phyloP scores from a whole-genome alignment of 441 rosid genomes.

The Pelargonium citronellum region DNA sequence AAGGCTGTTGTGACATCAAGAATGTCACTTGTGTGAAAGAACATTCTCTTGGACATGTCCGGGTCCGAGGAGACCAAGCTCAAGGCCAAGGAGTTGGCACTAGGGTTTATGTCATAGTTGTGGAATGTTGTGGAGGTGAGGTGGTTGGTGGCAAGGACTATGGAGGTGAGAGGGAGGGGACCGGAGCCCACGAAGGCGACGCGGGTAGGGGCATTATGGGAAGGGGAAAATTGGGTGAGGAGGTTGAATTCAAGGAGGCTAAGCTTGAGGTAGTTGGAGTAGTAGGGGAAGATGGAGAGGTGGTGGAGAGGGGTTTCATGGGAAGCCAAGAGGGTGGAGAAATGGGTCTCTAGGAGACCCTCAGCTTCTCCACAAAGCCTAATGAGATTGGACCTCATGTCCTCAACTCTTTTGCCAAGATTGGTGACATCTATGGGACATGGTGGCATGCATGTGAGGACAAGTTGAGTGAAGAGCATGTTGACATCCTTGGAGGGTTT shows the following conservation, averaged over 20 bases:
- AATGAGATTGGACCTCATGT: conserved; percentile 63
- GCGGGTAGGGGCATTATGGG: conserved; percentile 32
- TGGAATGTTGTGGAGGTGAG: conserved; percentile 50
- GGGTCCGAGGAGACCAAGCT: conserved; percentile 45
- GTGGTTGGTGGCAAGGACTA: conserved; percentile 60
- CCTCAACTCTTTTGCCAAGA: conserved; percentile 43
- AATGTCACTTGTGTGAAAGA: conserved; percentile 57
- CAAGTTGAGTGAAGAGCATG: conserved; percentile 71
- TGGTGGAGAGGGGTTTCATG: conserved; percentile 63
- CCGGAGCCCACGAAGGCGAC: conserved; percentile 89
- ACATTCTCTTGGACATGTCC: conserved; percentile 58
- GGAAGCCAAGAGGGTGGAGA: conserved; percentile 53
- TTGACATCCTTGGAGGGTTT: conserved; percentile 74
- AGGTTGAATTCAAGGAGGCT: conserved; percentile 61
- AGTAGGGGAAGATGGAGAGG: conserved; percentile 65
- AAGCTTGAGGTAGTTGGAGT: conserved; percentile 66
- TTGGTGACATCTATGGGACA: conserved; percentile 58
- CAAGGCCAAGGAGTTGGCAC: conserved; percentile 54
- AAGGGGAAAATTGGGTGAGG: conserved; percentile 38
- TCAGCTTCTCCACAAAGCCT: conserved; percentile 71
- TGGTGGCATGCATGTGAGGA: conserved; percentile 67
- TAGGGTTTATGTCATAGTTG: conserved; percentile 65
- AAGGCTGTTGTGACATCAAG: conserved; percentile 40
- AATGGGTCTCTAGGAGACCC: conserved; percentile 59
- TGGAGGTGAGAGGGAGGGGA: conserved; percentile 78